These are phyloP conservation scores for Canavalia gladiata DNA, from an alignment of 306 rosid genomes.

Conservation along the genomic window DNA sequence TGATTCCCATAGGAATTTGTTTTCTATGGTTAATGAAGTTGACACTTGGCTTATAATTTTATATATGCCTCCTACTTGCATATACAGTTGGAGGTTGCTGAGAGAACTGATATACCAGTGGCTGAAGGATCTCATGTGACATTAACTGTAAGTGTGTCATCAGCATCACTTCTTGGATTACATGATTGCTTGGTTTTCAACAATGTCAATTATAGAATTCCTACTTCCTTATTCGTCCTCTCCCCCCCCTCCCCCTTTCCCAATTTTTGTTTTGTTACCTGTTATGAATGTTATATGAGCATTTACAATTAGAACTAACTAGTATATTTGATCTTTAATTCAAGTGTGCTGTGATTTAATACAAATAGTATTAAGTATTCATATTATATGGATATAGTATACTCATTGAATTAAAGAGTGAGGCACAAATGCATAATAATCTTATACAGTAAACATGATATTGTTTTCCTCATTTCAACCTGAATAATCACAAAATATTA, in stretches of 20 bases:
- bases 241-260: not conserved
- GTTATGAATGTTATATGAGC: not conserved
- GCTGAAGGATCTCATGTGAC: conserved; percentile 97
- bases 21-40: not conserved
- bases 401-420: not conserved
- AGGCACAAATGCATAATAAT: not conserved
- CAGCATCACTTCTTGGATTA: not conserved
- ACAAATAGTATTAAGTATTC: not conserved
- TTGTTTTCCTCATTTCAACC: conserved; percentile 8
- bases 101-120: conserved; percentile 92
- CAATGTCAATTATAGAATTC: too few relatives aligned
- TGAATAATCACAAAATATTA: not conserved
- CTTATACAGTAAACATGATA: conserved; percentile 10
- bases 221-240: not conserved
- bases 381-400: conserved; percentile 9
- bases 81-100: conserved; percentile 89
- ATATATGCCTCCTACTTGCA: conserved; percentile 13
- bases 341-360: not conserved
- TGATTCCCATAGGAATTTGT: conserved; percentile 3
- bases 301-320: not conserved
- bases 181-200: not conserved
- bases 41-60: conserved; percentile 1
- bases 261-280: not conserved
- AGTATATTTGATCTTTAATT: not conserved
- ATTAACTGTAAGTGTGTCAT: conserved; percentile 64